Conservation (phyloP, 2,329 filamentous ascomycete species). For the Talaromyces sp. region DNA sequence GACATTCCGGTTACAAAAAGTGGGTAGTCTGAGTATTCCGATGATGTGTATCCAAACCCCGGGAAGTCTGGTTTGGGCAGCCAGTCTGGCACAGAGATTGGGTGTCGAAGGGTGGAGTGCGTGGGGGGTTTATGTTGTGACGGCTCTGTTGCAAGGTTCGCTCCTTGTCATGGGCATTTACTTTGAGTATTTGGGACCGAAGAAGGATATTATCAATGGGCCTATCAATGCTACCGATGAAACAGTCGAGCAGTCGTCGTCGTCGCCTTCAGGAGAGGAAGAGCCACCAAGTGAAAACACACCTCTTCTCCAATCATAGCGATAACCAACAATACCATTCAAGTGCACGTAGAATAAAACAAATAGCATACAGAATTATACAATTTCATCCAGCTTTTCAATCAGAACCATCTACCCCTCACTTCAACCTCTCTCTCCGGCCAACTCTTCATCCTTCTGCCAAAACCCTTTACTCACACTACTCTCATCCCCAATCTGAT, state of each 20-base stretch:
- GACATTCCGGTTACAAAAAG: constrained; percentile 77
- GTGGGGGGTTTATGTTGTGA: constrained; percentile 87
- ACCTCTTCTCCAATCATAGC: constrained; percentile 1
- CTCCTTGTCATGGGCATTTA: constrained; percentile 75
- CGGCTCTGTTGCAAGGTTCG: constrained; percentile 76
- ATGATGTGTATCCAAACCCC: constrained; percentile 99
- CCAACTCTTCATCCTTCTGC: constrained; percentile 10
- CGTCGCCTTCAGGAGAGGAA: not conserved
- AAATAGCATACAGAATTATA: not conserved
- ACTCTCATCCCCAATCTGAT: constrained; percentile 24
- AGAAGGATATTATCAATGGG: constrained; percentile 37
- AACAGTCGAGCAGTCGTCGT: not conserved
- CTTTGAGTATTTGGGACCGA: constrained; percentile 51
- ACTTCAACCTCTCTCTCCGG: not conserved
- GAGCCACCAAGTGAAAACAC: constrained; percentile 1
- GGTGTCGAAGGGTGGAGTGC: constrained; percentile 87
- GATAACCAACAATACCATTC: not conserved
- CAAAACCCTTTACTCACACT: constrained; percentile 18
- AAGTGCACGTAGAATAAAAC: not conserved
- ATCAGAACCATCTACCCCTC: not conserved
- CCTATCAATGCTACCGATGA: not conserved
- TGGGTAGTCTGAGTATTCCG: constrained; percentile 86
- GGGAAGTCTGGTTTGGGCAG: constrained; percentile 83
- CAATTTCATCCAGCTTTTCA: not conserved
- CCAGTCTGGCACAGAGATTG: constrained; percentile 73